Evolutionary conservation across 768 basidiomycete genomes (phyloP), one percentile per base, ranked within the genome.

Genomic region (Aureoboletus auriporus): DNA sequence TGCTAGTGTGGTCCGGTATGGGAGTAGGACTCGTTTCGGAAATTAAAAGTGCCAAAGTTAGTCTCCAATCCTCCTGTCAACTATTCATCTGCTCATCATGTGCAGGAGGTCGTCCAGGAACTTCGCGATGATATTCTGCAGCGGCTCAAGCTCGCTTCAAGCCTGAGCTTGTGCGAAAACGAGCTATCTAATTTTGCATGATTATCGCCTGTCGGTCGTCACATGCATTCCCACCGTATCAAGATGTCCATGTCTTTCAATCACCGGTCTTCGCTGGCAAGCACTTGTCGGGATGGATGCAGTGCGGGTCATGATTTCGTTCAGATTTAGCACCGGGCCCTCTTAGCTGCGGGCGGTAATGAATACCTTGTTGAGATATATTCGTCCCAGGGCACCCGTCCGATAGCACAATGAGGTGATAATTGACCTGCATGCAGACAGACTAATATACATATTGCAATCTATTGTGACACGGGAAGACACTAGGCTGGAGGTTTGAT

Each of bases 1-100:
- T 80, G 50, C 65, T 84, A 3, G 74, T 81, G 11, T 89, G 87
- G 87, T 78, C 84, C 12, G 87, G 86, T 37, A 73, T 77, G 35
- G 79, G 83, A 13, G 77, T 86, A 26, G 81, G 76, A 11, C 68
- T 80, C 42, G 76, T 86, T 67, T 69, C 71, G 17, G 66, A 70
- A 41, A 69, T 75, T 53, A 68, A 67, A 46, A 53, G 64, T 4
- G 73, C 71, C 12, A 64, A 64, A 63, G 75, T 76, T 29, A 43
- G 71, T 58, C 26, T 48, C 30, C 46, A 33, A 38, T 42, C 39
- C 30, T 29, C 14, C 12, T 23, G 50, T 43, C 35, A 45, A 23
- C 34, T 38, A 11, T 30, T 5, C 33, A 38, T 37, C 17, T 23
- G 23, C 47, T 55, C 26, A 56, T 47, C 52, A 34, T 47, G 35